phyloP scores from a whole-genome alignment of 306 rosid species.

The Crataegus laevigata region DNA sequence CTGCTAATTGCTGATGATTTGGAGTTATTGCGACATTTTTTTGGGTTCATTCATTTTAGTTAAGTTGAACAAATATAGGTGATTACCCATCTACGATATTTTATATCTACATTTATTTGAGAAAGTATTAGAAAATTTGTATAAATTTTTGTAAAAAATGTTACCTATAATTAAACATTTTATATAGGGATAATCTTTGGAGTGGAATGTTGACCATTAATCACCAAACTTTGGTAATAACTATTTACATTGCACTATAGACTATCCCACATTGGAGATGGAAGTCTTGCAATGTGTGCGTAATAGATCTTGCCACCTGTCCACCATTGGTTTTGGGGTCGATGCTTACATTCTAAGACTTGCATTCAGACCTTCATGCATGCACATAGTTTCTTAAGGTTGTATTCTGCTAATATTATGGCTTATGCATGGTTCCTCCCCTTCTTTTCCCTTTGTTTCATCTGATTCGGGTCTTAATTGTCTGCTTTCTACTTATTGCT shows the following conservation, averaged over 20 bases:
- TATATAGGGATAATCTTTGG: background rate
- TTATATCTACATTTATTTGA: background rate
- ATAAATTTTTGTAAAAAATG: background rate
- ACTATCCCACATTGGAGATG: background rate
- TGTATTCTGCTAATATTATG: background rate
- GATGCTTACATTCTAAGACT: background rate
- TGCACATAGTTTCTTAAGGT: background rate
- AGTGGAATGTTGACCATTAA: background rate
- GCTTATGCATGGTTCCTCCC: background rate
- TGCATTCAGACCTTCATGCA: background rate
- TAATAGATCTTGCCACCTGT: too few species aligned
- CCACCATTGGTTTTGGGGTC: background rate
- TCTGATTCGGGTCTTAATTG: background rate
- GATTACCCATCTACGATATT: background rate
- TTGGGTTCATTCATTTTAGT: background rate
- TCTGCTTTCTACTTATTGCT: background rate
- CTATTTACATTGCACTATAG: background rate
- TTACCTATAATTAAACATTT: background rate
- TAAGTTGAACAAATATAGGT: background rate
- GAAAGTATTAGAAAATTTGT: background rate
- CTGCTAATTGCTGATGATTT: slow-evolving; percentile 18
- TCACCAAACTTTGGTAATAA: background rate
- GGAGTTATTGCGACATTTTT: background rate
- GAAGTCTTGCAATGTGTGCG: too few species aligned
- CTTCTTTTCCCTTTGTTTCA: background rate